Evolutionary conservation across 306 rosid genomes (phyloP).

Genomic region (Cyamopsis tetragonoloba): DNA sequence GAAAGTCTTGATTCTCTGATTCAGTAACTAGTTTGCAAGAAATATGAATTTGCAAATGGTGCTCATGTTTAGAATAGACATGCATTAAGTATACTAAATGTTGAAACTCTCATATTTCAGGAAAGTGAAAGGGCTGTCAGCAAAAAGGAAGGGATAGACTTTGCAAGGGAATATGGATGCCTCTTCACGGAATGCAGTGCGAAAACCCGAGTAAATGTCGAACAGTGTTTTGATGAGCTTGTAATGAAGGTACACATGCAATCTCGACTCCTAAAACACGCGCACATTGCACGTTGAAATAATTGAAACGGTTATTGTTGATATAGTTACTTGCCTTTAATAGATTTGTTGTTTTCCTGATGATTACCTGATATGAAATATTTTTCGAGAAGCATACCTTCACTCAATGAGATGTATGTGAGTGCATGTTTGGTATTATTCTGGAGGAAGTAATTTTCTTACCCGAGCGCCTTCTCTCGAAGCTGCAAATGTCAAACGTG

Average conservation of each 20-base stretch:
- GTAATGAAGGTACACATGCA: constrained; percentile 57
- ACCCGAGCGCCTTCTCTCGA: no score
- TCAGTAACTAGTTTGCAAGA: background rate
- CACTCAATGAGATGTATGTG: background rate
- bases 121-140: constrained; percentile 74
- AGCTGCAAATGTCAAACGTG: no score
- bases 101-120: constrained; percentile 34
- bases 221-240: constrained; percentile 75
- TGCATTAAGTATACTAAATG: background rate
- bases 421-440: no score
- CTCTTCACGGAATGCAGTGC: constrained; percentile 76
- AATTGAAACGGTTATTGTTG: background rate
- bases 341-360: background rate
- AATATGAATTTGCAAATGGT: background rate
- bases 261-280: background rate
- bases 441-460: no score
- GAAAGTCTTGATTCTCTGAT: background rate
- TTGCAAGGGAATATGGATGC: constrained; percentile 77
- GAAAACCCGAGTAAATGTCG: constrained; percentile 70
- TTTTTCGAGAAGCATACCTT: background rate
- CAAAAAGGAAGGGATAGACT: constrained; percentile 64
- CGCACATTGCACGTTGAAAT: no score
- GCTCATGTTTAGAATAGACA: background rate
- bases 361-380: background rate
- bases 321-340: background rate